Conservation (phyloP, 208 protist species). For the Crithidia acanthocephali region DNA sequence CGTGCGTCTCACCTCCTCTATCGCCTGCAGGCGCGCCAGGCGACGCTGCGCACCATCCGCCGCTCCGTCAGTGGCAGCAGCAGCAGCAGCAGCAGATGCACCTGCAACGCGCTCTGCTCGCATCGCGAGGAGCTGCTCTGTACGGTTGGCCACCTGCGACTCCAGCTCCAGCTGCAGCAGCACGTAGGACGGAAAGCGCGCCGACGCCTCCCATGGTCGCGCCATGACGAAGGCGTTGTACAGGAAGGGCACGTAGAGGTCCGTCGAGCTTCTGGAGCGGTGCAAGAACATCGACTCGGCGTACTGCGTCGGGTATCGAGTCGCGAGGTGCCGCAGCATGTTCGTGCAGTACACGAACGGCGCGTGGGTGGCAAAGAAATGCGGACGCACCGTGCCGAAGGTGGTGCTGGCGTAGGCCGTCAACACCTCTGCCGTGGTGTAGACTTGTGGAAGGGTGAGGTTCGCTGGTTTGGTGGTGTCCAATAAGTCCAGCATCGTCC, state of each 20-base stretch:
- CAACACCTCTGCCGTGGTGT: not conserved
- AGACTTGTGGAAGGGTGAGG: not conserved
- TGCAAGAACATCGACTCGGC: conserved; percentile 29
- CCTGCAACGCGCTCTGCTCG: too few relatives aligned
- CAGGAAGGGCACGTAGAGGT: conserved; percentile 62
- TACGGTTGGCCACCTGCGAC: not conserved
- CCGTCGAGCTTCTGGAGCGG: conserved; percentile 32
- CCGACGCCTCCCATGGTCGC: conserved; percentile 59
- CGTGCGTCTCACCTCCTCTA: not conserved
- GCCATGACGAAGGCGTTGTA: conserved; percentile 73
- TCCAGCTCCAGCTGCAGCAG: conserved; percentile 19
- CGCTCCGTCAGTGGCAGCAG: not conserved
- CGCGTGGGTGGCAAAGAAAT: conserved; percentile 59
- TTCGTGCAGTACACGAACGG: conserved; percentile 73
- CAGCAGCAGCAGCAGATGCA: too few relatives aligned
- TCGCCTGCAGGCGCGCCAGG: not conserved
- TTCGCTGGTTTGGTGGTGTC: not conserved
- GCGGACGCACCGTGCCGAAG: conserved; percentile 25
- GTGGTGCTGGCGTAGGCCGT: conserved; percentile 9
- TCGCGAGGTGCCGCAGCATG: conserved; percentile 49
- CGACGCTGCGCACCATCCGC: not conserved
- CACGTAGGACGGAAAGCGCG: conserved; percentile 50
- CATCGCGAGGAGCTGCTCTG: not conserved
- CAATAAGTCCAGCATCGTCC: conserved; percentile 9
- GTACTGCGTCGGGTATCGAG: conserved; percentile 49